Evolutionary conservation across 768 basidiomycete species (phyloP).

Genomic region (Trametes maxima): DNA sequence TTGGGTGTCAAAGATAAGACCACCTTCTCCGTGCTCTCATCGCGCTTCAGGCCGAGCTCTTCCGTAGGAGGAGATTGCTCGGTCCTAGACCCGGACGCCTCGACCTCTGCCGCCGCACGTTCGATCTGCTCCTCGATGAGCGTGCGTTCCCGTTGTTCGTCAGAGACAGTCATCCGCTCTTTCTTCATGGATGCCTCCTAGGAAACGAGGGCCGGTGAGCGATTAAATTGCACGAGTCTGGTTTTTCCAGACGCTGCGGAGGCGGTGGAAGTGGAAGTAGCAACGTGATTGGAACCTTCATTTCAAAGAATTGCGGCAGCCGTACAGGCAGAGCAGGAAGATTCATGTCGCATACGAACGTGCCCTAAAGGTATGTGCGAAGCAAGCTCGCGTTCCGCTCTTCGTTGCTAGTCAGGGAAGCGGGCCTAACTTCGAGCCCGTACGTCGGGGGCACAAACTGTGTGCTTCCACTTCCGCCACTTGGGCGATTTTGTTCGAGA

Average conservation of each 20-base stretch:
- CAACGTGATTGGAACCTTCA: too few relatives aligned
- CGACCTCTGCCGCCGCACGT: constrained; percentile 63
- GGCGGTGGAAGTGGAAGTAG: too few relatives aligned
- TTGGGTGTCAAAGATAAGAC: constrained; percentile 73
- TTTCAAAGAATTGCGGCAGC: too few relatives aligned
- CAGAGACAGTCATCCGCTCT: constrained; percentile 87
- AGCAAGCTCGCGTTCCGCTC: too few relatives aligned
- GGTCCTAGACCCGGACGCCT: constrained; percentile 31
- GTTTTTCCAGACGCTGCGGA: too few relatives aligned
- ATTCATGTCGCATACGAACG: too few relatives aligned
- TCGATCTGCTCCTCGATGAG: constrained; percentile 94
- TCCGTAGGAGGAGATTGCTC: constrained; percentile 33
- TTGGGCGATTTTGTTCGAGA: not conserved
- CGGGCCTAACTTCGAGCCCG: too few relatives aligned
- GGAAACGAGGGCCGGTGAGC: not conserved
- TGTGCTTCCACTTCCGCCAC: too few relatives aligned
- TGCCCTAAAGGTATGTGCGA: too few relatives aligned
- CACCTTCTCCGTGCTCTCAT: constrained; percentile 72
- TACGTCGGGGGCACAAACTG: too few relatives aligned
- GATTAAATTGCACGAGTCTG: not conserved
- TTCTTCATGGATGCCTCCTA: constrained; percentile 89
- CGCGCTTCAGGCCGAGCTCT: constrained; percentile 69
- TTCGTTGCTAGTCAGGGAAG: too few relatives aligned
- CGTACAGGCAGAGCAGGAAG: too few relatives aligned
- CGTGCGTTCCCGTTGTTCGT: constrained; percentile 91